These are phyloP conservation scores for Asterochloris sp. DNA, from an alignment of 139 green algal genomes.

Conservation along the genomic window DNA sequence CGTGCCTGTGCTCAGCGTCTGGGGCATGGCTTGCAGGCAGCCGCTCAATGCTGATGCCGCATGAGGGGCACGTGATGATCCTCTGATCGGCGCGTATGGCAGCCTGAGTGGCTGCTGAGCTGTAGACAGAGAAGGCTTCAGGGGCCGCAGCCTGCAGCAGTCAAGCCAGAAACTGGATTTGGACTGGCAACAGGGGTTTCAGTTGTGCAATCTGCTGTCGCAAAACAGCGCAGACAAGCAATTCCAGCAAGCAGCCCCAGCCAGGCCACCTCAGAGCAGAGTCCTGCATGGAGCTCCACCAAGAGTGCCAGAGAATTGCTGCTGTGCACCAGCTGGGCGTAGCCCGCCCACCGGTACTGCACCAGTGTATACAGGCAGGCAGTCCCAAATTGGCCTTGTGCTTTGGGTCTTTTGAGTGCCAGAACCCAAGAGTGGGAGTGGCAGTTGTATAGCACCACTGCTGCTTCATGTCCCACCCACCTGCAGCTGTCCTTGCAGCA, in stretches of 20 bases:
- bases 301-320: too few species aligned
- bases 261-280: not conserved
- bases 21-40: not conserved
- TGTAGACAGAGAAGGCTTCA: not conserved
- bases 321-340: too few species aligned
- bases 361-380: too few species aligned
- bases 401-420: too few species aligned
- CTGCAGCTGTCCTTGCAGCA: too few species aligned
- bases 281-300: not conserved
- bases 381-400: too few species aligned
- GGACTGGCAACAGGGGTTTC: not conserved
- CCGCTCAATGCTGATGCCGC: not conserved
- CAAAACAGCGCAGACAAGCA: not conserved
- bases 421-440: too few species aligned
- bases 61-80: conserved; percentile 3
- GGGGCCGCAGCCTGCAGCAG: not conserved
- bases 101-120: not conserved
- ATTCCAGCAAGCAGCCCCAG: not conserved
- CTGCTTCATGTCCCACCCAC: too few species aligned
- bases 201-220: not conserved
- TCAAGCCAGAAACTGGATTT: too few species aligned
- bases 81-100: not conserved
- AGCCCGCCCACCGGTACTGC: too few species aligned
- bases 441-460: too few species aligned
- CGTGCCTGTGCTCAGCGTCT: not conserved